A percentile compares a stretch with the other conserved stretches of the same genome.
Evolutionary conservation across 805 yeast species (phyloP).

Genomic region (Candida lessepsii): DNA sequence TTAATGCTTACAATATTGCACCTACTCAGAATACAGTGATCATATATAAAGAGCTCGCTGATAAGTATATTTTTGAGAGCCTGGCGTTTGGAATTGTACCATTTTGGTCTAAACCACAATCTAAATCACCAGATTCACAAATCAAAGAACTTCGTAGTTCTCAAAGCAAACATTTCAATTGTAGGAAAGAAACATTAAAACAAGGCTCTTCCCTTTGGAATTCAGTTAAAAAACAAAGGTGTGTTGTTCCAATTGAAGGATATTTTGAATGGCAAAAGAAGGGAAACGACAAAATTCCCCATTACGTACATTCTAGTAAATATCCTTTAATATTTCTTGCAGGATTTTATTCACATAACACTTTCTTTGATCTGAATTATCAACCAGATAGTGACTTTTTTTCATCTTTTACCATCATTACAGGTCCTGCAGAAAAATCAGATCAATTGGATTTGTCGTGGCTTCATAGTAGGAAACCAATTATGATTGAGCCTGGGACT

Average conservation of each 20-base stretch:
- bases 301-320: slow-evolving; percentile 57
- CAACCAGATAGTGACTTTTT: slow-evolving; percentile 22
- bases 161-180: slow-evolving; percentile 64
- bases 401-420: slow-evolving; percentile 65
- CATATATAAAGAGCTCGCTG: slow-evolving; percentile 18
- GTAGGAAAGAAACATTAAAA: slow-evolving; percentile 61
- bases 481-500: slow-evolving; percentile 58
- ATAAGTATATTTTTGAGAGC: slow-evolving; percentile 34
- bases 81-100: slow-evolving; percentile 88
- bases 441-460: slow-evolving; percentile 54
- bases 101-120: slow-evolving; percentile 51
- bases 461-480: slow-evolving; percentile 81
- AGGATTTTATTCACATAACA: slow-evolving; percentile 40
- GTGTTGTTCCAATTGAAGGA: slow-evolving; percentile 78
- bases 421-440: slow-evolving; percentile 55
- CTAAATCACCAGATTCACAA: slow-evolving; percentile 18
- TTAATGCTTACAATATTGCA: slow-evolving; percentile 54
- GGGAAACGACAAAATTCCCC: slow-evolving; percentile 53
- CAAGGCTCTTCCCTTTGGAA: slow-evolving; percentile 58
- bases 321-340: slow-evolving; percentile 62
- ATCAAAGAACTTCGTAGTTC: slow-evolving; percentile 32
- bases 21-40: slow-evolving; percentile 58
- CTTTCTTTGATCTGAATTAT: slow-evolving; percentile 23
- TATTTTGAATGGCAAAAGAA: slow-evolving; percentile 77
- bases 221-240: slow-evolving; percentile 50